These are phyloP conservation scores for Rhodosporidiobolus sp. DNA, from an alignment of 768 basidiomycete species.

Conservation along the genomic window DNA sequence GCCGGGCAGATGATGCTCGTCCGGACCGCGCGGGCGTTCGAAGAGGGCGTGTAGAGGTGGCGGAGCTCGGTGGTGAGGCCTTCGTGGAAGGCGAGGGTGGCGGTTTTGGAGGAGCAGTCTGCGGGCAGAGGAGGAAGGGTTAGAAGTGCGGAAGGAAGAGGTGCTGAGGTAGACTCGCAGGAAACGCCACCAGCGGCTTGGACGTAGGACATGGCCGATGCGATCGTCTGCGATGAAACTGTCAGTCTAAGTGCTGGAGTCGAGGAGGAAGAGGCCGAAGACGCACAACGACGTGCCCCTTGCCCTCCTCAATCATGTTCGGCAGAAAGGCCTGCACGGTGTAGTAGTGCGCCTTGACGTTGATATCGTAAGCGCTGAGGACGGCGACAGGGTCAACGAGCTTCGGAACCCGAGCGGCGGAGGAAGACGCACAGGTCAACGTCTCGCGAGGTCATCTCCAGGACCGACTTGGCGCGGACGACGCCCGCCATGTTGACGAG, in stretches of 20 bases:
- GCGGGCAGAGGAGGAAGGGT: conserved; percentile 62
- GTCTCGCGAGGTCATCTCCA: conserved; percentile 75
- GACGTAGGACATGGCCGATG: conserved; percentile 69
- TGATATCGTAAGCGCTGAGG: conserved; percentile 82
- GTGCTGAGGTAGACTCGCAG: conserved; percentile 10
- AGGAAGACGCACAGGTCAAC: conserved; percentile 63
- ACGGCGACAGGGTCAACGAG: not conserved
- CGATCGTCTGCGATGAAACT: conserved; percentile 61
- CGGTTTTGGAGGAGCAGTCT: conserved; percentile 90
- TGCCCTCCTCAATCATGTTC: conserved; percentile 68
- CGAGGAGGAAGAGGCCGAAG: not conserved
- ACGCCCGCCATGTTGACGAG: conserved; percentile 94
- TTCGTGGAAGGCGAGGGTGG: conserved; percentile 74
- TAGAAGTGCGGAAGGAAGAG: conserved; percentile 8
- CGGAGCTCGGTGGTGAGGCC: conserved; percentile 85
- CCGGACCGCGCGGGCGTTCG: conserved; percentile 73
- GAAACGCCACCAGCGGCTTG: conserved; percentile 17
- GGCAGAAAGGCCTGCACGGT: conserved; percentile 90
- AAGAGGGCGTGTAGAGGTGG: conserved; percentile 54
- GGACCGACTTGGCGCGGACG: conserved; percentile 78
- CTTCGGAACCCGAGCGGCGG: conserved; percentile 7
- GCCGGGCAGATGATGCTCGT: conserved; percentile 83
- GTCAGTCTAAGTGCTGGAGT: conserved; percentile 54
- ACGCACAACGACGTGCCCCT: conserved; percentile 76
- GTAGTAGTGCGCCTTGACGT: conserved; percentile 86